Conservation (phyloP, 2,329 filamentous ascomycete genomes). For the Aspergillus hiratsukae region DNA sequence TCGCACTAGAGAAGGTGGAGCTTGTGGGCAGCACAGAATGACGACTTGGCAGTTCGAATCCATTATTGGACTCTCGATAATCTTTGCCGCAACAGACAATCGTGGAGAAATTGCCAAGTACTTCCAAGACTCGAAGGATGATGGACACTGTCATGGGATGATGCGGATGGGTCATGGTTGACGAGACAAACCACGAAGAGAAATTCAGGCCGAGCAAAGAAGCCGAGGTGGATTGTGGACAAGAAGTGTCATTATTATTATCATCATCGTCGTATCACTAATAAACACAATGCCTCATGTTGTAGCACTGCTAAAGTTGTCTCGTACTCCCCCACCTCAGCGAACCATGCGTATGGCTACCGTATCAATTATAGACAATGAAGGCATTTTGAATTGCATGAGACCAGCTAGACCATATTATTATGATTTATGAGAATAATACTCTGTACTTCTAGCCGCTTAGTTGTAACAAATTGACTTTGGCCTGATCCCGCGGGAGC, state of each 20-base stretch:
- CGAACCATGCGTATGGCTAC: not conserved
- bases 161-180: too few relatives aligned
- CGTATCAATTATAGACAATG: not conserved
- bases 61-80: too few relatives aligned
- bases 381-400: not conserved
- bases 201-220: not conserved
- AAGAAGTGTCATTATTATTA: not conserved
- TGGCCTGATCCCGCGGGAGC: not conserved
- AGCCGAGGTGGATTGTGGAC: not conserved
- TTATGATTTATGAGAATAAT: not conserved
- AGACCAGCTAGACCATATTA: not conserved
- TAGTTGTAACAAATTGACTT: not conserved
- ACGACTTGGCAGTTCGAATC: too few relatives aligned
- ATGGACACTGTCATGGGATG: not conserved
- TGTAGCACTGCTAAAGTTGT: not conserved
- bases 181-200: too few relatives aligned
- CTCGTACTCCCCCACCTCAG: not conserved
- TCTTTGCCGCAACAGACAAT: too few relatives aligned
- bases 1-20: not conserved
- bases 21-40: not conserved
- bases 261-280: too few relatives aligned
- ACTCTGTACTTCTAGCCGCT: not conserved
- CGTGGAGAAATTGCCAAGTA: too few relatives aligned
- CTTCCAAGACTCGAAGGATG: too few relatives aligned
- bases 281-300: too few relatives aligned